These are phyloP conservation scores for Auricularia sp. DNA, from an alignment of 768 basidiomycete genomes.

Conservation along the genomic window DNA sequence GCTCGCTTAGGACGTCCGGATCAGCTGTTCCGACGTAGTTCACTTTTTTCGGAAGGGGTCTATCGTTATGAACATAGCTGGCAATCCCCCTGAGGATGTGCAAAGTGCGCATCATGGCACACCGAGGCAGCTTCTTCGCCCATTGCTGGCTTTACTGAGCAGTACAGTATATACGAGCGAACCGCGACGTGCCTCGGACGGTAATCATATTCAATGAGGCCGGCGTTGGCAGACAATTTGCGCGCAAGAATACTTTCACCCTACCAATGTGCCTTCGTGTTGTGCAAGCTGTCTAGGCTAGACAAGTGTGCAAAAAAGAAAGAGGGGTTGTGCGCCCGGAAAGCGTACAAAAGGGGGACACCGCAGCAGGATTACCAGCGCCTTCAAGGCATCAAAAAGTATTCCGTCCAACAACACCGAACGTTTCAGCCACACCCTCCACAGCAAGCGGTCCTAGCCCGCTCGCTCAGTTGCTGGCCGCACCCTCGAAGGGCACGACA, in stretches of 20 bases:
- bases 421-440: neutral
- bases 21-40: no score
- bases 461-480: neutral
- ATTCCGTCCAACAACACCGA: neutral
- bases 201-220: no score
- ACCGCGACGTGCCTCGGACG: no score
- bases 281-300: neutral
- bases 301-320: neutral
- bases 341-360: neutral
- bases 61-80: no score
- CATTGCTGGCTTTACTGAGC: no score
- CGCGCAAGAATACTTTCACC: neutral
- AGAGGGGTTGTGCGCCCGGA: neutral
- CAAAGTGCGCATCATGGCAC: no score
- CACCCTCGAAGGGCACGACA: neutral
- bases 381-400: neutral
- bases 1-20: no score
- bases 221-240: no score
- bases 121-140: no score
- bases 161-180: no score
- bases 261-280: neutral
- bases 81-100: no score
- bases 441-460: neutral
- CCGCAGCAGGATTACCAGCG: conserved; percentile 1
- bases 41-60: no score